Conservation (phyloP, 495 filamentous ascomycete genomes). For the Penicillium psychrofluorescens region DNA sequence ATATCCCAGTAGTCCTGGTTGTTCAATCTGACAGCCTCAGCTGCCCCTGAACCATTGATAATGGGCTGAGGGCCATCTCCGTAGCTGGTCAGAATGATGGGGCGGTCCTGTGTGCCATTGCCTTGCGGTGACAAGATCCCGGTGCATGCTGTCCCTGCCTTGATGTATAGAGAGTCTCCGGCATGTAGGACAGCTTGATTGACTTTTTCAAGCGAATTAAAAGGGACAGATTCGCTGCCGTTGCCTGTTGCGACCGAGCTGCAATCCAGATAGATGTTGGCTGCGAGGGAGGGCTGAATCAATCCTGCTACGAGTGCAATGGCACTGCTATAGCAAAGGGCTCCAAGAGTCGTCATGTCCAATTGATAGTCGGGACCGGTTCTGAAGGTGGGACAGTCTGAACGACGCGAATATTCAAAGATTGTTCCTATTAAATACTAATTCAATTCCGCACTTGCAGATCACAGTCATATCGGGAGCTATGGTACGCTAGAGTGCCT, state of each 20-base stretch:
- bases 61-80: slow-evolving; percentile 1
- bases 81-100: slow-evolving; percentile 1
- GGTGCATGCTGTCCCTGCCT: not conserved
- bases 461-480: too few relatives aligned
- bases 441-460: too few relatives aligned
- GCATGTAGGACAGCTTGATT: not conserved
- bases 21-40: slow-evolving; percentile 1
- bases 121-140: not conserved
- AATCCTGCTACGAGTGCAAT: not conserved
- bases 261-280: slow-evolving; percentile 1
- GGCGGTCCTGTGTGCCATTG: not conserved
- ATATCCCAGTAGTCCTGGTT: slow-evolving; percentile 5
- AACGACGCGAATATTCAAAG: too few relatives aligned
- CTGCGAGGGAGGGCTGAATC: not conserved
- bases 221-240: not conserved
- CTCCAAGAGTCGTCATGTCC: too few relatives aligned
- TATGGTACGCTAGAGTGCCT: too few relatives aligned
- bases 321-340: not conserved
- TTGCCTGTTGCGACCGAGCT: not conserved
- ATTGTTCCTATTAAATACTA: too few relatives aligned
- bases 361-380: too few relatives aligned
- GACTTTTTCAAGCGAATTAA: not conserved
- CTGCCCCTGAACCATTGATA: slow-evolving; percentile 3
- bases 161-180: not conserved
- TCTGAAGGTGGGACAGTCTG: too few relatives aligned